phyloP scores from a whole-genome alignment of 2,329 filamentous ascomycete genomes.

The Calonectria henricotiae region DNA sequence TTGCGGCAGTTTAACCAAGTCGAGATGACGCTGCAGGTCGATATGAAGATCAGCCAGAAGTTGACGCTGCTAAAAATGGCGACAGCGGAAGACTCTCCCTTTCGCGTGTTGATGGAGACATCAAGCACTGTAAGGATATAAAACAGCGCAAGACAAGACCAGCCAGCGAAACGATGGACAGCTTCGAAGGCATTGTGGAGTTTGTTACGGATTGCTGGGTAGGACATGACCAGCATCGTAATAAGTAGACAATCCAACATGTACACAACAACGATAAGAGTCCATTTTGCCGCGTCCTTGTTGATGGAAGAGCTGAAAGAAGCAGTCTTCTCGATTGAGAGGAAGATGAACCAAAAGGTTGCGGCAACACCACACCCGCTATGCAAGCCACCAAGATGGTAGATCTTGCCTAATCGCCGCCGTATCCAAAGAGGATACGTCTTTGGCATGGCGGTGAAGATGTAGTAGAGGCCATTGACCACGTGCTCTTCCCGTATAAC shows the following conservation, averaged over 20 bases:
- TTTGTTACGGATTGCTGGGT: slow-evolving; percentile 10
- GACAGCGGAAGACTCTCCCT: not conserved
- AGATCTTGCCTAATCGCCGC: not conserved
- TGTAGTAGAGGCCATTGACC: slow-evolving; percentile 6
- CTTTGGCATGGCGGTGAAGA: not conserved
- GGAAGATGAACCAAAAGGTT: slow-evolving; percentile 16
- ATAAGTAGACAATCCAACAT: slow-evolving; percentile 8
- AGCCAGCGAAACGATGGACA: slow-evolving; percentile 5
- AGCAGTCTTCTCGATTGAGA: slow-evolving; percentile 17
- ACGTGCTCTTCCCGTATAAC: slow-evolving; percentile 10
- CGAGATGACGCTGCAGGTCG: slow-evolving; percentile 75
- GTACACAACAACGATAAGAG: slow-evolving; percentile 4
- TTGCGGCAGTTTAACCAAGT: slow-evolving; percentile 79
- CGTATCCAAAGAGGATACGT: slow-evolving; percentile 2
- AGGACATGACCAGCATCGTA: slow-evolving; percentile 10
- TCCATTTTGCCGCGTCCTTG: not conserved
- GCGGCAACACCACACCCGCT: slow-evolving; percentile 6
- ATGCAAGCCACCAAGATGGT: slow-evolving; percentile 2
- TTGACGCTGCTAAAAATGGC: slow-evolving; percentile 9
- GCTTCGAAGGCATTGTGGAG: slow-evolving; percentile 1
- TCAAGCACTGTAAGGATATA: not conserved
- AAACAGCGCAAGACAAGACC: not conserved
- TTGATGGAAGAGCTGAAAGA: not conserved
- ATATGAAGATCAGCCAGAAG: slow-evolving; percentile 76
- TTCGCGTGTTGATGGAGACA: not conserved